Base-by-base conservation (phyloP, 805 yeast species). In the Yarrowia sp. region DNA sequence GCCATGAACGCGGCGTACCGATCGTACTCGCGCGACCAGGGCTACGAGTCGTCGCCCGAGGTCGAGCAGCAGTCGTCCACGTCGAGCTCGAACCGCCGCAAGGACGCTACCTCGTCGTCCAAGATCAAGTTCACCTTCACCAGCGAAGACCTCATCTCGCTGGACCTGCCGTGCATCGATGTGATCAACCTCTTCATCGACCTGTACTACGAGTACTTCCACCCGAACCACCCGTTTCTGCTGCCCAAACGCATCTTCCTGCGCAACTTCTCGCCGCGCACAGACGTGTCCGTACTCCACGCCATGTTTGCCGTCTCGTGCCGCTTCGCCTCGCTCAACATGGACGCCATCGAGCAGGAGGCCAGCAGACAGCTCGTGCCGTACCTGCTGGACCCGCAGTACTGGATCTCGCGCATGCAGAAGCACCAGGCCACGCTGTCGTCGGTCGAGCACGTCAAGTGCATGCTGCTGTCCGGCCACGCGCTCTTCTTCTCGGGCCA, bases 221-320 rank as follows among this genome's bases (percentile, higher is more conserved):
- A 62, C 21, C 56, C 62, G 22, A 62, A 62, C 25, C 63, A 62
- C n/a, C 60, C 63, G n/a, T 62, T 62, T 24, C 46, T 62, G 9
- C 55, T 58, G 14, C 63, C 63, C 7, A 62, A 62, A 13, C 27
- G 42, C 13, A 35, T 39, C 18, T 35, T 62, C 13, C 35, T 62
- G 33, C 25, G 55, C 4, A 51, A 56, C 29, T 38, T 62, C 13
- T 55, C 63, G 10, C 61, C 62, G 3, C 13, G 62, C 19, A 46
- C 62, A 16, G 63, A 62, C 24, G 63, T 58, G 1, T 38, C 61
- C 1, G 33, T 62, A 4, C 27, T 62, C 16, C 63, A 62, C 12
- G 62, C 63, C n/a, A 62, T 62, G 62, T 62, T 62, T 38, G 42
- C 63, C 0, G 44, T 62, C 5, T 41, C 63, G 13, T 62, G 63